Conservation (phyloP, 768 basidiomycete species). For the Lactifluus pinguis region DNA sequence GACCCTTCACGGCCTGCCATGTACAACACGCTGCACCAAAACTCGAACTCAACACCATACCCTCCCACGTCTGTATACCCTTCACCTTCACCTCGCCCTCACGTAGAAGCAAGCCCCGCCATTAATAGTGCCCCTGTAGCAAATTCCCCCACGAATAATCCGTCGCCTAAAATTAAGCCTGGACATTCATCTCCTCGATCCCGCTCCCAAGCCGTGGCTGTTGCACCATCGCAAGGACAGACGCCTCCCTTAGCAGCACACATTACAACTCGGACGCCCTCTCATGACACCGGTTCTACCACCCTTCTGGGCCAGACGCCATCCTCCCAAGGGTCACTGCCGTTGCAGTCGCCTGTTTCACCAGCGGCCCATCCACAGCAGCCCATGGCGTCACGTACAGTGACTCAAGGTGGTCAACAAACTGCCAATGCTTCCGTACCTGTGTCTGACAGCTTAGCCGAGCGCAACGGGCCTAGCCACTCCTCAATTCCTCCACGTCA, state of each 20-base stretch:
- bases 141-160: conserved; percentile 14
- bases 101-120: conserved; percentile 14
- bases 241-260: conserved; percentile 6
- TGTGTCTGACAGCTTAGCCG: neutral
- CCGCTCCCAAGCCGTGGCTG: conserved; percentile 6
- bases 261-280: conserved; percentile 14
- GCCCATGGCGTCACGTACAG: neutral
- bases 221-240: conserved; percentile 6
- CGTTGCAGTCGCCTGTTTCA: conserved; percentile 6
- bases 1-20: conserved; percentile 16
- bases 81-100: conserved; percentile 7
- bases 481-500: conserved; percentile 1
- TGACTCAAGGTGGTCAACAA: conserved; percentile 1
- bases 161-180: conserved; percentile 11
- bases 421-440: neutral
- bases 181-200: conserved; percentile 19
- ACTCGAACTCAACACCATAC: conserved; percentile 14
- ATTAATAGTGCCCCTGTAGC: conserved; percentile 8
- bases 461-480: neutral
- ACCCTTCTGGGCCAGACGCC: conserved; percentile 18
- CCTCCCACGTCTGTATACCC: conserved; percentile 17
- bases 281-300: conserved; percentile 20
- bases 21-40: conserved; percentile 2
- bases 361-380: conserved; percentile 13
- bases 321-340: conserved; percentile 17